phyloP scores from a whole-genome alignment of 768 basidiomycete genomes.

The Hirschioporus abietinus region DNA sequence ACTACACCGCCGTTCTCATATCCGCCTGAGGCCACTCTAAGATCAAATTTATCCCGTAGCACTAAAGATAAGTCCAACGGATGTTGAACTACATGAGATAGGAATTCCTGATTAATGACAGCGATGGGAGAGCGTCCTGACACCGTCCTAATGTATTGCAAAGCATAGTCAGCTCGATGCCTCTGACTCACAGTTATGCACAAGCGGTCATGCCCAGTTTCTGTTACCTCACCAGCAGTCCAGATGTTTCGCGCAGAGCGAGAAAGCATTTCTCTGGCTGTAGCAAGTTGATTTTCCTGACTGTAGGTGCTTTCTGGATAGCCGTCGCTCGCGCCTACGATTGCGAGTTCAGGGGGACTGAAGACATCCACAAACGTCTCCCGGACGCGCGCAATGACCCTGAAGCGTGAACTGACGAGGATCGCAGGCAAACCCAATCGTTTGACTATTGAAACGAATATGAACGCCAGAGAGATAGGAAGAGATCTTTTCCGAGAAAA shows the following conservation, averaged over 20 bases:
- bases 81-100: conserved; percentile 5
- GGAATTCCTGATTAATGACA: conserved; percentile 5
- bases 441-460: conserved; percentile 49
- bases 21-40: neutral
- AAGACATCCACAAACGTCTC: conserved; percentile 44
- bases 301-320: conserved; percentile 20
- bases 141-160: neutral
- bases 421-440: conserved; percentile 46
- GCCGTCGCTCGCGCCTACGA: conserved; percentile 13
- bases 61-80: conserved; percentile 8
- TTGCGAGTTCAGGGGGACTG: conserved; percentile 11
- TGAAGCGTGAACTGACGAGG: conserved; percentile 51
- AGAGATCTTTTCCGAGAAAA: conserved; percentile 43
- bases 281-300: conserved; percentile 21
- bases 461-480: conserved; percentile 55
- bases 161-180: neutral
- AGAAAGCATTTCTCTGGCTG: conserved; percentile 32
- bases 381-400: conserved; percentile 48
- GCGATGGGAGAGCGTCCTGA: neutral
- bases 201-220: neutral
- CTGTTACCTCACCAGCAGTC: conserved; percentile 21
- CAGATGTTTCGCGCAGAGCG: conserved; percentile 36
- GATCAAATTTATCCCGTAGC: neutral
- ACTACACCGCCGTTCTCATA: neutral
- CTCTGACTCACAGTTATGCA: neutral